Base-by-base conservation (phyloP, 108 stramenopile genomes). In the Schizochytrium sp. region DNA sequence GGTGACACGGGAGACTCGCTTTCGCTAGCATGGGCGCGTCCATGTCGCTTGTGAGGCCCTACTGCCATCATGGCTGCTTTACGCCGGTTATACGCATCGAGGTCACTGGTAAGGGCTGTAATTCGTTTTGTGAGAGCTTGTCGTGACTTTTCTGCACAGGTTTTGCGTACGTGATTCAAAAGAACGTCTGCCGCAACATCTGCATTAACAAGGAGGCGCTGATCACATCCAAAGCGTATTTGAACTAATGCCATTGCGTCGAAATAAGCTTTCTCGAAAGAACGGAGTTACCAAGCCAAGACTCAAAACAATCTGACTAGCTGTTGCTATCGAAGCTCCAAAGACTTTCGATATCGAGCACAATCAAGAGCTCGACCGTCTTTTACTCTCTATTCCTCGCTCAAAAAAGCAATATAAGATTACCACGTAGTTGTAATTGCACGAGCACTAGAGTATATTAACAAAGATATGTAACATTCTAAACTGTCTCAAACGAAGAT, bases 31-130 rank as follows among this genome's bases (percentile, higher is more conserved):
- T 69, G 42, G 12, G 10, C 64, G 10, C 44, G 12, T 8, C 42
- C 12, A 7, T 28, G 12, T 8, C 28, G 64, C 5, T 44, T 7
- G 64, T 38, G 64, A 38, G 64, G 64, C 42, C 12, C 64, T 44
- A 44, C 64, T 8, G 64, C 64, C 64, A 28, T 7, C 64, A 44
- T 69, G 12, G 64, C 40, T 38, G 64, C 64, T 69, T 69, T 69
- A 10, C 64, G 40, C 42, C 64, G 64, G 42, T 38, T 44, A 44
- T 69, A 69, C 0, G 64, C 64, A 44, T 69, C 64, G 64, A 69
- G 7, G 10, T 69, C 64, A 2, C 64, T 15, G 19, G 64, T 5
- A 5, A 69, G 8, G 64, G 28, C 15, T 38, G 64, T 7, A 0
- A 15, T 15, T 7, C 64, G 64, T 7, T 7, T 15, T 38, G 12